Evolutionary conservation across 495 filamentous ascomycete species (phyloP), one percentile per base, ranked within the genome.

Genomic region (Penicillium verhagenii): DNA sequence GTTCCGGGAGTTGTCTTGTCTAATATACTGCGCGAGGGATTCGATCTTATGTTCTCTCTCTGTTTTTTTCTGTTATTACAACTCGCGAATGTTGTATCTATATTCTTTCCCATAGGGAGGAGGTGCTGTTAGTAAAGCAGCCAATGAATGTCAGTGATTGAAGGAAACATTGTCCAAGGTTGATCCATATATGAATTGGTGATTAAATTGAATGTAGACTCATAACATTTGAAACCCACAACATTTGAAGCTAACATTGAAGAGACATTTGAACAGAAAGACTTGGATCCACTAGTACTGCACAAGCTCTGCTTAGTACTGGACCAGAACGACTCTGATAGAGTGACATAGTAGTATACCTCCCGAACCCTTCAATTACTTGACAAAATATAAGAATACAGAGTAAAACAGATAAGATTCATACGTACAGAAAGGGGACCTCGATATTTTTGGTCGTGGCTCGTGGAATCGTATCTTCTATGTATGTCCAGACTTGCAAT

Each of bases 381-480:
- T n/a, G n/a, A n/a, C n/a, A 35, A 48, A 37, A 19, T 0, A 21
- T 19, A 23, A 48, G 8, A 35, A 37, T 9, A 50, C 14, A 38
- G 13, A 19, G n/a, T 16, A 2, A 7, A 37, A 18, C 7, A 14
- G 39, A 28, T 43, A 37, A 28, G 33, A 51, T 19, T n/a, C n/a
- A n/a, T n/a, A n/a, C n/a, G n/a, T n/a, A 10, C 40, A 24, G 33
- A 52, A 51, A 50, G 11, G 47, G 53, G 58, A 19, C 51, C 58
- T 62, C 48, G 46, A 50, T 62, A 53, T 58, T 51, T 64, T 57
- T 65, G 47, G 47, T 67, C 64, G 29, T 67, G 59, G 57, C 61
- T 67, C 64, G 52, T 67, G 56, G 40, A 62, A 58, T 67, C 64
- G 57, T 65, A 56, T 52, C 61, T 62, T 65, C 61, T 65, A 63